phyloP scores from a whole-genome alignment of 345 rosid species.

The Nephelium lappaceum region DNA sequence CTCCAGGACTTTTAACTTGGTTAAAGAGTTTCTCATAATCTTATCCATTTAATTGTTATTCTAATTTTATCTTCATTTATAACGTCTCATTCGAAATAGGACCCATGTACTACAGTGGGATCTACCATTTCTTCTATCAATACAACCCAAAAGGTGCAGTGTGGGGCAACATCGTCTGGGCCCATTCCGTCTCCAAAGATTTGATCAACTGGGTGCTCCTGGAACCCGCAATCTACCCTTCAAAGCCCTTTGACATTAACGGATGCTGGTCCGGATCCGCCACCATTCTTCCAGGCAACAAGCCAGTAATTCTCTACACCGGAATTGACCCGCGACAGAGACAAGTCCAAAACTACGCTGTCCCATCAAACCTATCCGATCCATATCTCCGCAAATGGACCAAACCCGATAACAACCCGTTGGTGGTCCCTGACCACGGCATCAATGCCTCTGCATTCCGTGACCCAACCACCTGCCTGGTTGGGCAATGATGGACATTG shows the following conservation, averaged over 20 bases:
- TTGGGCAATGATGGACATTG: slow-evolving; percentile 51
- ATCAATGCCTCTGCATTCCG: slow-evolving; percentile 81
- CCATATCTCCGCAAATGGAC: slow-evolving; percentile 78
- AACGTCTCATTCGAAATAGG: slow-evolving; percentile 35
- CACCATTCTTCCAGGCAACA: slow-evolving; percentile 58
- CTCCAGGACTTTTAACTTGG: neutral
- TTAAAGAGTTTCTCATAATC: neutral
- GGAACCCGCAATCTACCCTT: slow-evolving; percentile 66
- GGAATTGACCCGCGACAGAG: slow-evolving; percentile 52
- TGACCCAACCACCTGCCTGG: slow-evolving; percentile 96
- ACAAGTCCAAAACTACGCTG: slow-evolving; percentile 73
- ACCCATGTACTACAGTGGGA: slow-evolving; percentile 76
- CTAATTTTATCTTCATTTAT: neutral
- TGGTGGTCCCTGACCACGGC: slow-evolving; percentile 41
- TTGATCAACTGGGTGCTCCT: slow-evolving; percentile 77
- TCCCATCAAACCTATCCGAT: slow-evolving; percentile 70
- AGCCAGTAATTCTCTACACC: slow-evolving; percentile 75
- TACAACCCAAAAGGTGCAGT: slow-evolving; percentile 87
- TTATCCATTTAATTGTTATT: neutral
- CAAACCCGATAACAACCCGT: slow-evolving; percentile 76
- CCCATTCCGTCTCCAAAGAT: slow-evolving; percentile 88
- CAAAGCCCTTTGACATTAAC: slow-evolving; percentile 64
- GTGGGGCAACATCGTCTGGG: slow-evolving; percentile 99
- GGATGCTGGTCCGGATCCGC: slow-evolving; percentile 98
- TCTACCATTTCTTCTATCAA: slow-evolving; percentile 87